Percentiles rank a stretch among this genome's conserved stretches.
Evolutionary conservation across 169 alveolate species (phyloP).

Genomic region (Plasmodium falciparum): DNA sequence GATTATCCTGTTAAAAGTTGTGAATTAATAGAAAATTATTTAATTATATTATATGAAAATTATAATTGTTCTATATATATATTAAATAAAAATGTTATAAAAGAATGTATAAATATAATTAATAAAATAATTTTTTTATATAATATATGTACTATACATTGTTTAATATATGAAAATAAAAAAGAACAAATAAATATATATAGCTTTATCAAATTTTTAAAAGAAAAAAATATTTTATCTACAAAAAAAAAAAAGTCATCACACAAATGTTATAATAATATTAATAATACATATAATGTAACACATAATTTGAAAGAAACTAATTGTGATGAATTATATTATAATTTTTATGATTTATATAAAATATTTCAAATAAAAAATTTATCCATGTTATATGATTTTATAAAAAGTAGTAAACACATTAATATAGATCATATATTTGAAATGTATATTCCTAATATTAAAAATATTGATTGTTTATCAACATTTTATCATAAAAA

Average conservation of each 20-base stretch:
- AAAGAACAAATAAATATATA: slow-evolving; percentile 13
- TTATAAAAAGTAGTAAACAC: slow-evolving; percentile 18
- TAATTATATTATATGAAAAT: slow-evolving; percentile 22
- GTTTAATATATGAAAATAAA: slow-evolving; percentile 3
- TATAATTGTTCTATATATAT: slow-evolving; percentile 11
- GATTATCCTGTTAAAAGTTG: background rate
- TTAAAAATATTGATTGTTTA: slow-evolving; percentile 16
- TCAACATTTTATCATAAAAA: slow-evolving; percentile 4
- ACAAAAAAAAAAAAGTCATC: background rate
- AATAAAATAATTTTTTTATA: background rate
- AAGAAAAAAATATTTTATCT: background rate
- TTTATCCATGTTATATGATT: background rate
- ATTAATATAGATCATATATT: background rate
- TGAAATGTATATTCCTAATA: background rate
- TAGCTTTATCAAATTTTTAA: background rate
- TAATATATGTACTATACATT: slow-evolving; percentile 30
- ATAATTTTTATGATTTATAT: too few relatives aligned
- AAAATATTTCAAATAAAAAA: slow-evolving; percentile 9
- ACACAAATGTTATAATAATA: background rate
- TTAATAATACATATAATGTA: too few relatives aligned
- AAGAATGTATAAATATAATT: background rate
- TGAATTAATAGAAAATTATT: slow-evolving; percentile 5
- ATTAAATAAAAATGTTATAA: background rate
- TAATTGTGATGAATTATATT: too few relatives aligned
- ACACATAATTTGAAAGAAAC: too few relatives aligned